Evolutionary conservation across 352 stramenopile species (phyloP), one percentile per base, ranked within the genome.

Genomic region (Phytophthora sansomeana): DNA sequence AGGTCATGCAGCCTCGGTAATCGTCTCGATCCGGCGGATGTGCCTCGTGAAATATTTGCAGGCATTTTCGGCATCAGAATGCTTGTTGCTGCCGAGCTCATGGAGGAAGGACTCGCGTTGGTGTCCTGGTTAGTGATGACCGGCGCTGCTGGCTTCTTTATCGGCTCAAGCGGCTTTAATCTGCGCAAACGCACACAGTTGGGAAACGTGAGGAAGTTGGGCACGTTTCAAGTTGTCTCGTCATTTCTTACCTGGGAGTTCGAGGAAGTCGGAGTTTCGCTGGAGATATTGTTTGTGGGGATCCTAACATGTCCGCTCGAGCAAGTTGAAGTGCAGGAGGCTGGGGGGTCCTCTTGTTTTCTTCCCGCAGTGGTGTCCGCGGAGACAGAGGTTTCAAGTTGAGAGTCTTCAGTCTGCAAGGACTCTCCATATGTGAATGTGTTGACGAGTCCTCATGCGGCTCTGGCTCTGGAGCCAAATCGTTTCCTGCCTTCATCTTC

Each of bases 131-230:
- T 74, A 14, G 51, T 74, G 29, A 17, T 57, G 46, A 19, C 58
- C 38, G 57, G 55, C 30, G 55, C 32, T 21, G 26, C 67, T 21
- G 53, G 63, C 24, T 62, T 73, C 32, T 67, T 75, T 11, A 58
- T 53, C 29, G 72, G 19, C 14, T 77, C 71, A 21, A 87, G 63
- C 1, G 76, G 52, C 17, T 82, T 81, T n/a, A 87, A 53, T 48
- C 77, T 88, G 42, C 5, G 49, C 11, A 30, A 51, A 52, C 17
- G 5, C 5, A 71, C 3, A 8, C 36, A 44, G 39, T 51, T 5
- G 29, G 14, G 30, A 35, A 16, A 17, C 4, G 17, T 61, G 28
- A 69, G 24, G 33, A 72, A 53, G 8, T 43, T 46, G 28, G 9
- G 14, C 43, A 17, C 19, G 1, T 26, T 30, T 5, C 4, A 6